phyloP scores from a whole-genome alignment of 192 early-diverging fungal genomes.

The Backusella parvicylindrica region DNA sequence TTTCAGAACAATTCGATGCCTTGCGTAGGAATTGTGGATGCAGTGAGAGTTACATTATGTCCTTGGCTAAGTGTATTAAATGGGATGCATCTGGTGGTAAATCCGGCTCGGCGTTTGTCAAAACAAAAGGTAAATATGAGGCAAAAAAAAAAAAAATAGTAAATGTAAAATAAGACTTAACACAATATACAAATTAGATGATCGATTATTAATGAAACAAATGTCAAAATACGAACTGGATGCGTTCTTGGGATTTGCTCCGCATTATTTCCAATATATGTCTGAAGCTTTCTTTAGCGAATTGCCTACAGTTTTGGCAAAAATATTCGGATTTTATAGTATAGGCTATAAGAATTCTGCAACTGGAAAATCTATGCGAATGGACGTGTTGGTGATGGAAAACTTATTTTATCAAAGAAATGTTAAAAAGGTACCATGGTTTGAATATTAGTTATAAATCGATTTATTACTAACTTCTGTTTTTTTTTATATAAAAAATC shows the following conservation, averaged over 20 bases:
- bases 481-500: not conserved
- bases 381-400: slow-evolving; percentile 96
- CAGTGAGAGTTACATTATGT: slow-evolving; percentile 80
- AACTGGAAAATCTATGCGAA: slow-evolving; percentile 75
- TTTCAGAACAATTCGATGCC: slow-evolving; percentile 90
- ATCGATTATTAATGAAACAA: slow-evolving; percentile 91
- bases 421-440: slow-evolving; percentile 53
- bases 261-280: slow-evolving; percentile 86
- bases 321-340: slow-evolving; percentile 91
- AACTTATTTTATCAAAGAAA: slow-evolving; percentile 89
- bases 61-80: slow-evolving; percentile 80
- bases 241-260: slow-evolving; percentile 86
- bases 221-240: slow-evolving; percentile 80
- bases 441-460: not conserved
- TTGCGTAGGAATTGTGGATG: slow-evolving; percentile 81
- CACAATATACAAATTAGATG: slow-evolving; percentile 46
- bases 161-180: not conserved
- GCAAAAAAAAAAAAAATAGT: not conserved
- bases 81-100: slow-evolving; percentile 89
- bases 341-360: slow-evolving; percentile 86
- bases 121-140: slow-evolving; percentile 59
- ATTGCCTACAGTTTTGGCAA: slow-evolving; percentile 80
- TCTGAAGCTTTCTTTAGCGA: slow-evolving; percentile 76
- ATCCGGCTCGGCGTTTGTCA: slow-evolving; percentile 87
- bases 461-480: not conserved